Base-by-base conservation (phyloP, 805 yeast genomes). In the Wickerhamomyces pijperi region DNA sequence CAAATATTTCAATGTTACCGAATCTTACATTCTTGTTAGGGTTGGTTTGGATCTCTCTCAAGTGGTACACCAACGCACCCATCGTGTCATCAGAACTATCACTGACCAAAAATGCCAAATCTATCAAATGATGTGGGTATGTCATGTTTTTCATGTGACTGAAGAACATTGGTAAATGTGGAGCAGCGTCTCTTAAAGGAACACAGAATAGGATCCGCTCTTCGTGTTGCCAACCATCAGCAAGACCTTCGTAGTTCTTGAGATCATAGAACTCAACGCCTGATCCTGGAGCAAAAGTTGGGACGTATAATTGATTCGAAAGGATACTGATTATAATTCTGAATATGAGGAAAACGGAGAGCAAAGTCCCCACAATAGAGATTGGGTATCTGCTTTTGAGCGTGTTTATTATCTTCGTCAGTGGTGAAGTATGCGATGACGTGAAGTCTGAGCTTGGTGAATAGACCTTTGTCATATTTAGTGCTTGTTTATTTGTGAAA, bases 11-110 rank as follows among this genome's bases (percentile, higher is more conserved):
- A 40, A 86, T 83, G 45, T 73, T 74, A 28, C 95, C 95, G 59
- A 84, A 85, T 43, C 79, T 72, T 67, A 72, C 66, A 16, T 64
- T 44, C 16, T 62, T 60, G 61, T 86, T 79, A 28, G 73, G 68
- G 50, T 79, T 78, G 34, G 64, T 67, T 62, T 90, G 97, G 19
- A 84, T 65, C 28, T 62, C 74, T 45, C 68, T 64, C 48, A 90
- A 64, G 47, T 76, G 74, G 28, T 63, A 58, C 50, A 71, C 63
- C 46, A 90, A 64, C 32, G 69, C 72, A 19, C 74, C 82, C 80
- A 88, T 72, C 12, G 97, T 90, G 56, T 83, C 78, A 61, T 88
- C 97, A 16, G 82, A 76, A 3, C 95, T 81, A 61, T 90, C 97
- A 38, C 92, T 79, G 5, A 90, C 95, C 50, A 90, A 62, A 54